Evolutionary conservation across 2,329 filamentous ascomycete genomes (phyloP).

Genomic region (Arachnomyces sp.): DNA sequence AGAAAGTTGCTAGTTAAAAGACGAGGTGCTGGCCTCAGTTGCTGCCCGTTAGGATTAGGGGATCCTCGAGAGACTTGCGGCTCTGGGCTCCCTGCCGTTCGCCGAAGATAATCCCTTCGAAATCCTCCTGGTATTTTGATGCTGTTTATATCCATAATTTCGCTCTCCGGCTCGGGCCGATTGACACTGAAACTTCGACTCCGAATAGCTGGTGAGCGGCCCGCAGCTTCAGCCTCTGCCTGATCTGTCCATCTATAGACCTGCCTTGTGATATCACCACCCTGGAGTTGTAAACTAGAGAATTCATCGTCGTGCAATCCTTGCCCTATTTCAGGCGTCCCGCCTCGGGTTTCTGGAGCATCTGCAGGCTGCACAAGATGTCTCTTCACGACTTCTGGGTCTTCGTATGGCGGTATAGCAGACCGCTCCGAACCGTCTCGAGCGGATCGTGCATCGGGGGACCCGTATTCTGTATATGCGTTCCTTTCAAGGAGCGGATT

Average conservation of each 20-base stretch:
- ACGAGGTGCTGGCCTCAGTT: conserved; percentile 42
- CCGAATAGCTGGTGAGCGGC: conserved; percentile 54
- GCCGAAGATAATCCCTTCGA: conserved; percentile 77
- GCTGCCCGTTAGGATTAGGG: conserved; percentile 30
- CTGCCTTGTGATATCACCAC: conserved; percentile 86
- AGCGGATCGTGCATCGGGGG: conserved; percentile 64
- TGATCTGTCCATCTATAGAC: conserved; percentile 97
- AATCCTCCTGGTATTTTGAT: conserved; percentile 95
- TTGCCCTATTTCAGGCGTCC: conserved; percentile 20
- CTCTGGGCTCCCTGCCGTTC: conserved; percentile 61
- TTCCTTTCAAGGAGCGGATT: conserved; percentile 40
- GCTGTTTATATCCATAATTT: conserved; percentile 74
- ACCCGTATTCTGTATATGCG: conserved; percentile 71
- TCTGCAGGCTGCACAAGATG: conserved; percentile 71
- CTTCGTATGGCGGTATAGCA: conserved; percentile 63
- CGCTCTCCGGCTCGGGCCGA: conserved; percentile 69
- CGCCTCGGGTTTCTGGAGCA: conserved; percentile 27
- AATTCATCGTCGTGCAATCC: conserved; percentile 66
- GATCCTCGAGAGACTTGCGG: conserved; percentile 31
- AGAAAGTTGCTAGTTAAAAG: conserved; percentile 88
- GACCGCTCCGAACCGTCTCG: conserved; percentile 36
- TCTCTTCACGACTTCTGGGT: conserved; percentile 82
- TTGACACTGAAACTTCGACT: conserved; percentile 82
- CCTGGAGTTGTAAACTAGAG: conserved; percentile 85
- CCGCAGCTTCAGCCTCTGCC: conserved; percentile 57